phyloP scores from a whole-genome alignment of 2,329 filamentous ascomycete species.

The Didymella glomerata region DNA sequence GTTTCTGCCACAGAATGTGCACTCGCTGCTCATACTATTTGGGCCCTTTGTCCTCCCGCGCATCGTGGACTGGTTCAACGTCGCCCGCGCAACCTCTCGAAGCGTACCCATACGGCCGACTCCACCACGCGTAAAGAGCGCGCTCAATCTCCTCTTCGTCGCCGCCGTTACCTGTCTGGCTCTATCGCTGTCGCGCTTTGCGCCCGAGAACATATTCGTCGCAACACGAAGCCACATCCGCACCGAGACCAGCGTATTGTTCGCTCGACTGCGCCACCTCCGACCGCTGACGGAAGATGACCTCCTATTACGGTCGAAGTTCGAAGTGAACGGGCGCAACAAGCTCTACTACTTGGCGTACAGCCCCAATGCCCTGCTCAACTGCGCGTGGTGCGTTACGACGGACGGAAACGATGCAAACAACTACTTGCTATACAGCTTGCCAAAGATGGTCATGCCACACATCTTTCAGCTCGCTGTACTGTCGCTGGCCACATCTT shows the following conservation, averaged over 20 bases:
- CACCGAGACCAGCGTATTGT: conserved; percentile 84
- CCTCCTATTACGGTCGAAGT: conserved; percentile 69
- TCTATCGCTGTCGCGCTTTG: conserved; percentile 71
- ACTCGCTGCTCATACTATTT: conserved; percentile 61
- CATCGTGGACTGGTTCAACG: conserved; percentile 70
- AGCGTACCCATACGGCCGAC: conserved; percentile 64
- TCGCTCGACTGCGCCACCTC: conserved; percentile 72
- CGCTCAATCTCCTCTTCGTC: conserved; percentile 68
- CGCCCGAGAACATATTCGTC: conserved; percentile 82
- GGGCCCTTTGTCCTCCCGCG: conserved; percentile 76
- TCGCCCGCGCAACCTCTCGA: conserved; percentile 53
- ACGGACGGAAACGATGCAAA: conserved; percentile 67
- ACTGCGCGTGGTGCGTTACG: conserved; percentile 80
- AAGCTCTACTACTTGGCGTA: conserved; percentile 84
- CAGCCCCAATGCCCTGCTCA: conserved; percentile 75
- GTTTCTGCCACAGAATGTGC: conserved; percentile 45
- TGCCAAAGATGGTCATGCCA: conserved; percentile 76
- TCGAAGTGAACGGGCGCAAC: conserved; percentile 68
- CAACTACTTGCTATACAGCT: conserved; percentile 80
- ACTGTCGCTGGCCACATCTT: conserved; percentile 77
- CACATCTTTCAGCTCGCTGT: conserved; percentile 80
- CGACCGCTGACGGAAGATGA: conserved; percentile 69
- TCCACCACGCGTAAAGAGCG: conserved; percentile 62
- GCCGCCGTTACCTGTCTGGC: conserved; percentile 63
- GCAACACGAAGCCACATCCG: conserved; percentile 82